Conservation (phyloP, 192 early-diverging fungal genomes). For the Glomus cerebriforme region DNA sequence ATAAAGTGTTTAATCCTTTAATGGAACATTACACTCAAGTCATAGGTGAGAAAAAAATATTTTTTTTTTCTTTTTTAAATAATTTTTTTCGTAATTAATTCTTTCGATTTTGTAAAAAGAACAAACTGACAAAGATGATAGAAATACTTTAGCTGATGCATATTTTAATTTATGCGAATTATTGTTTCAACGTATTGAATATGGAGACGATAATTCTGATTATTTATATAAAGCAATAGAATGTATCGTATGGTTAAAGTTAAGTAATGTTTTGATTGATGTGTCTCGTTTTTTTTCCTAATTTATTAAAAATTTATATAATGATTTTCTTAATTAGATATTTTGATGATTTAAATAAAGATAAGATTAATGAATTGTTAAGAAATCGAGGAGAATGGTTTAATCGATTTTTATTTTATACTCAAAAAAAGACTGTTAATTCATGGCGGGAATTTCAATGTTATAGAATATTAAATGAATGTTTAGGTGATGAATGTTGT, state of each 20-base stretch:
- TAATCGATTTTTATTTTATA: neutral
- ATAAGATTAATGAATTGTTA: neutral
- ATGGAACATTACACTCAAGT: constrained; percentile 6
- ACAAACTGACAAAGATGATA: neutral
- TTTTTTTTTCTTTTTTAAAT: neutral
- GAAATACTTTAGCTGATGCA: neutral
- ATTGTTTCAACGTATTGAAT: constrained; percentile 23
- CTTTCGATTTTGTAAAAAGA: neutral
- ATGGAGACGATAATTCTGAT: constrained; percentile 8
- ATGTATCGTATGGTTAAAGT: constrained; percentile 15
- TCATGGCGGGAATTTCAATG: neutral
- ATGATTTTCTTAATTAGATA: neutral
- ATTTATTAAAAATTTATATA: too few relatives aligned
- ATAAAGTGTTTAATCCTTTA: neutral
- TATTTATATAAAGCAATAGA: constrained; percentile 1
- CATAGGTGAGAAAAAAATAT: neutral
- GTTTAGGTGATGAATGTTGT: neutral
- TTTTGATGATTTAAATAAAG: neutral
- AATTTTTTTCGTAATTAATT: neutral
- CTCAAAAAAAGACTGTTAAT: neutral
- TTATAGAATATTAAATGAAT: neutral
- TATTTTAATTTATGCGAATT: constrained; percentile 17
- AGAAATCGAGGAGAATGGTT: neutral
- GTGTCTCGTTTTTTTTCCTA: too few relatives aligned
- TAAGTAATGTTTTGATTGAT: neutral